Conservation (phyloP, 192 early-diverging fungal genomes). For the Gigaspora rosea region DNA sequence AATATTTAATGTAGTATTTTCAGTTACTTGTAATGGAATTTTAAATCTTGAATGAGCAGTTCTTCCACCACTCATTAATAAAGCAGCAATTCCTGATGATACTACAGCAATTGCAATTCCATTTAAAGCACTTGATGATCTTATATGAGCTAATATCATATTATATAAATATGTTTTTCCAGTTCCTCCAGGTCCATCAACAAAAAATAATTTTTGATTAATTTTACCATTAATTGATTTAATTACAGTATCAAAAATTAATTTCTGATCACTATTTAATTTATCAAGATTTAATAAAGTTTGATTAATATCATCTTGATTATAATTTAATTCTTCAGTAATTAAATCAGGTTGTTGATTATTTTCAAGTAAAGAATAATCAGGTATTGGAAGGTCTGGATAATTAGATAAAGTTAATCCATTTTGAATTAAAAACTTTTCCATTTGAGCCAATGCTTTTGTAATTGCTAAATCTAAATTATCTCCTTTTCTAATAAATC, state of each 20-base stretch:
- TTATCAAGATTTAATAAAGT: not conserved
- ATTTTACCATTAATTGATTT: not conserved
- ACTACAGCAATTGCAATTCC: slow-evolving; percentile 33
- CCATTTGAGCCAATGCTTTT: not conserved
- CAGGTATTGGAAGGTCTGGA: not conserved
- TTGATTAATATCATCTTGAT: not conserved
- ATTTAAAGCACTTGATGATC: too few relatives aligned
- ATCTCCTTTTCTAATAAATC: not conserved
- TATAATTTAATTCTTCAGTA: not conserved
- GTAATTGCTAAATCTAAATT: not conserved
- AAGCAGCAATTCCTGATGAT: too few relatives aligned
- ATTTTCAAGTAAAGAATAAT: not conserved
- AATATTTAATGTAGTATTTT: too few relatives aligned
- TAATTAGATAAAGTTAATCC: not conserved
- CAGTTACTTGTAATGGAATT: too few relatives aligned
- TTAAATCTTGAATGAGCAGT: too few relatives aligned
- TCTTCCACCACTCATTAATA: too few relatives aligned
- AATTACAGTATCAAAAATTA: slow-evolving; percentile 11
- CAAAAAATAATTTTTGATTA: slow-evolving; percentile 8
- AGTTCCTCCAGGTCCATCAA: too few relatives aligned
- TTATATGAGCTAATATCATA: slow-evolving; percentile 26
- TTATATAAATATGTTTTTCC: too few relatives aligned
- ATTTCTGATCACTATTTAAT: slow-evolving; percentile 19
- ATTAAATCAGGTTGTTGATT: not conserved
- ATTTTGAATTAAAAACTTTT: not conserved